phyloP scores from a whole-genome alignment of 345 rosid species.

The Raphanus raphanistrum region DNA sequence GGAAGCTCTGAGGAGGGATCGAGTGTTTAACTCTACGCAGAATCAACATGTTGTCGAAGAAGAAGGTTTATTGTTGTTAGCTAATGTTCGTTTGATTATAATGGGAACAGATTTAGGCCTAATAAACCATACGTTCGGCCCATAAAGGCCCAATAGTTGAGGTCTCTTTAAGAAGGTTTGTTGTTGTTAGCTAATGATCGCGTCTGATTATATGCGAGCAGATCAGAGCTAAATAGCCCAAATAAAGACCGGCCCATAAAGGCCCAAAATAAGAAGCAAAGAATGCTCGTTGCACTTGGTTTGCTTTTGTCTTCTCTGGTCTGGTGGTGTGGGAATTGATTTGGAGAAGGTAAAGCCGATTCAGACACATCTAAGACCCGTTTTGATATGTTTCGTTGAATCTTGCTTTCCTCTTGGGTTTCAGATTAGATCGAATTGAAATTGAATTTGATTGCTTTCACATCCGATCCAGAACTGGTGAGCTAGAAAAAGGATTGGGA shows the following conservation, averaged over 20 bases:
- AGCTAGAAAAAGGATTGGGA: not conserved
- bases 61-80: not conserved
- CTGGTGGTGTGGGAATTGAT: not conserved
- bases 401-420: not conserved
- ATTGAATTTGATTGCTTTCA: not conserved
- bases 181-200: too few species aligned
- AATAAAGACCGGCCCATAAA: too few species aligned
- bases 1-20: conserved; percentile 19
- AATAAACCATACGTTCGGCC: not conserved
- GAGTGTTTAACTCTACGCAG: not conserved
- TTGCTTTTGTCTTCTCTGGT: not conserved
- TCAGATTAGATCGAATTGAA: not conserved
- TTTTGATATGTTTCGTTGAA: not conserved
- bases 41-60: not conserved
- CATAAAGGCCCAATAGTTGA: not conserved
- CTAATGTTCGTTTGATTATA: not conserved
- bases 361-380: conserved; percentile 22
- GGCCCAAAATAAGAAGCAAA: not conserved
- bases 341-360: conserved; percentile 22
- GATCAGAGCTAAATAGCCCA: too few species aligned
- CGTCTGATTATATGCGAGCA: too few species aligned
- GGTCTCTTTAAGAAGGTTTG: too few species aligned
- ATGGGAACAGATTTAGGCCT: not conserved
- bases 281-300: not conserved
- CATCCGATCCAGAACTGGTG: not conserved